These are phyloP conservation scores for Calonectria ilicicola DNA, from an alignment of 2,329 filamentous ascomycete genomes.

Conservation along the genomic window DNA sequence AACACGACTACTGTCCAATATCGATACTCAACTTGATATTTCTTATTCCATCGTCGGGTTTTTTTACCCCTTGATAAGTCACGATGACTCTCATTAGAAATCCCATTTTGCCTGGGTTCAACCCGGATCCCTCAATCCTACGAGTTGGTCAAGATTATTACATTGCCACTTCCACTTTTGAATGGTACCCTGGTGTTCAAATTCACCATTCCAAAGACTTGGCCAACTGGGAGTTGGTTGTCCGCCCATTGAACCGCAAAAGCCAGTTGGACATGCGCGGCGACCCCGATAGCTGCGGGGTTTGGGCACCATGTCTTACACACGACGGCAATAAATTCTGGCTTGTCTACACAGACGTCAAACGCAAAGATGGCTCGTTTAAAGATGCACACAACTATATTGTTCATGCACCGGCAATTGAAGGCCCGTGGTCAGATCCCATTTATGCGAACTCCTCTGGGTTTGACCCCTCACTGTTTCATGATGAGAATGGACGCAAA, in stretches of 20 bases:
- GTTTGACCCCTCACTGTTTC: slow-evolving; percentile 72
- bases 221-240: slow-evolving; percentile 35
- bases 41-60: neutral
- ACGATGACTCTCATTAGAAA: slow-evolving; percentile 63
- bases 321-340: slow-evolving; percentile 72
- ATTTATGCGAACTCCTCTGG: slow-evolving; percentile 70
- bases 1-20: neutral
- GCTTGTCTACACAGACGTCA: slow-evolving; percentile 75
- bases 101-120: slow-evolving; percentile 67
- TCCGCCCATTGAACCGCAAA: slow-evolving; percentile 61
- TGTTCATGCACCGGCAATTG: slow-evolving; percentile 63
- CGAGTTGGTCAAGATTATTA: slow-evolving; percentile 30
- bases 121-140: slow-evolving; percentile 33
- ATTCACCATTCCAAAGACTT: slow-evolving; percentile 32
- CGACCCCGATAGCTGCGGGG: slow-evolving; percentile 69
- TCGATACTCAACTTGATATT: neutral
- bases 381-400: slow-evolving; percentile 76
- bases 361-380: slow-evolving; percentile 75
- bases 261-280: slow-evolving; percentile 68
- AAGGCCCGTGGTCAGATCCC: slow-evolving; percentile 73
- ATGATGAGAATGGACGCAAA: slow-evolving; percentile 67
- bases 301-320: slow-evolving; percentile 75
- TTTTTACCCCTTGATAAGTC: neutral
- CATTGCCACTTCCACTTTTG: slow-evolving; percentile 33
- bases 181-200: slow-evolving; percentile 33